Conservation (phyloP, 352 stramenopile genomes). For the Phytophthora pistaciae region DNA sequence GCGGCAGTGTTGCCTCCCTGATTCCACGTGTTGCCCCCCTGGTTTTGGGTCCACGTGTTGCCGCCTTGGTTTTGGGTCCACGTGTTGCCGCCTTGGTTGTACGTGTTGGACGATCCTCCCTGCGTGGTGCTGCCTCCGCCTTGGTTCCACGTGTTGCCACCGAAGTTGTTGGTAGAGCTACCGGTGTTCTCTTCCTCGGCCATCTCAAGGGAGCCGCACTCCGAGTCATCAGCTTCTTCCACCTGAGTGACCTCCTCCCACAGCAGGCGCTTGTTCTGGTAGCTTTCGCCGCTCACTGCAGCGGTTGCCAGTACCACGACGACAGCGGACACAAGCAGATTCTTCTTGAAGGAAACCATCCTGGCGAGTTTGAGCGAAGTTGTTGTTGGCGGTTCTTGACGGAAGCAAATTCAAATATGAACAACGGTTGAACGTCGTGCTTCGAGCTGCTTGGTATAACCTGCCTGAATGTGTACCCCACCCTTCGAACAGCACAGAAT, state of each 20-base stretch:
- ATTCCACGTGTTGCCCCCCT: too few species aligned
- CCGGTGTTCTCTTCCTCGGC: background rate
- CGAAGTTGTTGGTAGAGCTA: background rate
- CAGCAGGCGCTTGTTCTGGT: background rate
- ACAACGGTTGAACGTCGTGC: too few species aligned
- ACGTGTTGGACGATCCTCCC: conserved; percentile 2
- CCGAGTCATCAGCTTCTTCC: background rate
- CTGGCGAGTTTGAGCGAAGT: background rate
- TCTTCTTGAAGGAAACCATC: background rate
- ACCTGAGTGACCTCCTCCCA: too few species aligned
- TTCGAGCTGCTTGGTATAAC: too few species aligned
- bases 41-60: background rate
- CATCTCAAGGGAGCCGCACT: background rate
- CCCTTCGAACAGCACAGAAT: too few species aligned
- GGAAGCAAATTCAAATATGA: background rate
- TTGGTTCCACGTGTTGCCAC: conserved; percentile 8
- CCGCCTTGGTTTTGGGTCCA: background rate
- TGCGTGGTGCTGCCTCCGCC: background rate
- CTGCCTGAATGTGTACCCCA: too few species aligned
- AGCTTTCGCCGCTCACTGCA: background rate
- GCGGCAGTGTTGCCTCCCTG: too few species aligned
- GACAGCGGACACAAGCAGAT: background rate
- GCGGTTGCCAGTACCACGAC: background rate
- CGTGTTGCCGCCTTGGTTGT: conserved; percentile 3
- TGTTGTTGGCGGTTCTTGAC: background rate